These are phyloP conservation scores for Stevia rebaudiana DNA, from an alignment of 140 eudicot species.

Conservation along the genomic window DNA sequence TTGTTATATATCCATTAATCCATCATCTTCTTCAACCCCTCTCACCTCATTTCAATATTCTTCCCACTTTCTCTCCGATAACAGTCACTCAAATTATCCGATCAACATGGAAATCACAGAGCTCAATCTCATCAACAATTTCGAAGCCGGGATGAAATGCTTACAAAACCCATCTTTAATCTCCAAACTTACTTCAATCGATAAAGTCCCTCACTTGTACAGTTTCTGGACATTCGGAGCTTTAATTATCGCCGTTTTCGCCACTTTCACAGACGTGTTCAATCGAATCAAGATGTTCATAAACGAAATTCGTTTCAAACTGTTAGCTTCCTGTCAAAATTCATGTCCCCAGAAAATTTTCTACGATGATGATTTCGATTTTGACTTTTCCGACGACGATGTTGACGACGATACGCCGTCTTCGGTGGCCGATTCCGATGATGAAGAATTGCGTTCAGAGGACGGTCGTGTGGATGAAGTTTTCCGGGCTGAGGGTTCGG, in stretches of 20 bases:
- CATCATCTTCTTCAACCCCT: constrained; percentile 27
- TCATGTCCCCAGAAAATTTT: constrained; percentile 29
- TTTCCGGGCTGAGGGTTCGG: constrained; percentile 41
- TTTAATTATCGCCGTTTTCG: constrained; percentile 46
- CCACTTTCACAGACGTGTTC: constrained; percentile 47
- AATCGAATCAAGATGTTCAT: constrained; percentile 32
- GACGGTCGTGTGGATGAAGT: constrained; percentile 30
- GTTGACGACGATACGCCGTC: constrained; percentile 50
- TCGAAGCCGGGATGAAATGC: constrained; percentile 58
- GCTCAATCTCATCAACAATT: constrained; percentile 48
- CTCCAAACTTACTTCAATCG: constrained; percentile 30
- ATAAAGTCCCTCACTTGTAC: constrained; percentile 31
- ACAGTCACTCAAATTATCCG: no score
- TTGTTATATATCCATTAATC: constrained; percentile 34
- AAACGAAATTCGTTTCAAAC: constrained; percentile 18
- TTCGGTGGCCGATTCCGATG: constrained; percentile 36
- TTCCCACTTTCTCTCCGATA: constrained; percentile 5
- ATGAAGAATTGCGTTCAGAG: constrained; percentile 32
- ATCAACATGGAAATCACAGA: constrained; percentile 55
- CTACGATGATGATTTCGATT: constrained; percentile 34
- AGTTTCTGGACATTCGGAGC: constrained; percentile 71
- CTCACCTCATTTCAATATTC: constrained; percentile 9
- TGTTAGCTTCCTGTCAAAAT: constrained; percentile 9
- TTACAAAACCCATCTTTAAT: constrained; percentile 54
- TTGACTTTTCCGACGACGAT: constrained; percentile 53